Evolutionary conservation across 2,329 filamentous ascomycete genomes (phyloP), one percentile per base, ranked within the genome.

Genomic region (Allantophomopsis lycopodina): DNA sequence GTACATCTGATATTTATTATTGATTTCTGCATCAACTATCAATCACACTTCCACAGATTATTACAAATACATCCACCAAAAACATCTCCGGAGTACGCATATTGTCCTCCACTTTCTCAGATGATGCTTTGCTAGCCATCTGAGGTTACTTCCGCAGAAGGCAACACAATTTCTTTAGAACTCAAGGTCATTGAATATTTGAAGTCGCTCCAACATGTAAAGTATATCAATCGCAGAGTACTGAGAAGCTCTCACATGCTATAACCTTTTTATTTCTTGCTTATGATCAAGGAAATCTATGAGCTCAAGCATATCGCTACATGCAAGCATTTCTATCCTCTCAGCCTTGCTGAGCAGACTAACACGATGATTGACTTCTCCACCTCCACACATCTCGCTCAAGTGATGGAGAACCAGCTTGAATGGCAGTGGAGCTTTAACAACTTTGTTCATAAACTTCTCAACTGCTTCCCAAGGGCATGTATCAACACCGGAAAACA

Each of bases 321-420:
- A 62, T 37, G 57, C 62, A 40, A 68, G 62, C 50, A 81, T 55
- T 21, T 57, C 56, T 13, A 55, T 54, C 44, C 76, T 62, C 54
- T 80, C 73, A 51, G 64, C 66, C 52, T 69, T 76, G n/a, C 51
- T 64, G 44, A 80, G 54, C 28, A 56, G 35, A 35, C 39, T 40
- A 2, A 17, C 33, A 10, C 23, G 5, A 5, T 10, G 23, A 28
- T 28, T 28, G 3, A 38, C 1, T 45, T 44, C 55, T 2, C 53
- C 54, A 56, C 73, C 73, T 1, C 63, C 66, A 46, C 66, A 71
- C 78, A 84, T 83, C 60, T 83, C 76, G 41, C 64, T 66, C 20
- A 83, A 53, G 54, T 83, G 79, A 54, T 83, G 78, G 41, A 76
- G 61, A 5, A 71, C 68, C 34, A 83, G 59, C 55, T 78, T 76